Percentiles rank a stretch among this genome's conserved stretches.
These are phyloP conservation scores for Cyclostephanos invisitatus DNA, from an alignment of 108 stramenopile genomes.

Conservation along the genomic window DNA sequence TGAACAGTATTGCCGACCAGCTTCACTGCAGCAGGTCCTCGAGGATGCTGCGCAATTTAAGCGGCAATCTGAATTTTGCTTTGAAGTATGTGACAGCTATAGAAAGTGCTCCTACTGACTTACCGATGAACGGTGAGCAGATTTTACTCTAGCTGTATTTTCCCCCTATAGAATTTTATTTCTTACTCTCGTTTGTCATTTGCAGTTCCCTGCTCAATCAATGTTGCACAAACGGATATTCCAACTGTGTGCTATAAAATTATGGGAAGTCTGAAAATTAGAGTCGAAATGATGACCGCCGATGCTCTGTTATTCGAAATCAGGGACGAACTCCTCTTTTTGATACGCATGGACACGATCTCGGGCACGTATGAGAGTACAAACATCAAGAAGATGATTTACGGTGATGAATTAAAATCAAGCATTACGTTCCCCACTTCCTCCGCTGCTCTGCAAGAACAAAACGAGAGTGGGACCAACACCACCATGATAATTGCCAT, in stretches of 20 bases:
- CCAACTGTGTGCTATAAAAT: slow-evolving; percentile 38
- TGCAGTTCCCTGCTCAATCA: slow-evolving; percentile 32
- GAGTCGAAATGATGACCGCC: slow-evolving; percentile 20
- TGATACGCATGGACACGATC: slow-evolving; percentile 33
- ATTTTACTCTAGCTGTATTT: background rate
- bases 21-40: slow-evolving; percentile 19
- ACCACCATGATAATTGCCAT: slow-evolving; percentile 22
- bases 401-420: slow-evolving; percentile 18
- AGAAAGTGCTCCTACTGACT: slow-evolving; percentile 18
- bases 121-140: slow-evolving; percentile 11
- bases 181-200: background rate
- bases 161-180: background rate
- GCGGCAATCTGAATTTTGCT: background rate
- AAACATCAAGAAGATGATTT: slow-evolving; percentile 34
- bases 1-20: slow-evolving; percentile 22
- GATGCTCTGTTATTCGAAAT: background rate
- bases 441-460: background rate
- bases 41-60: slow-evolving; percentile 8
- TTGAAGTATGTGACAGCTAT: slow-evolving; percentile 20
- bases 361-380: slow-evolving; percentile 30
- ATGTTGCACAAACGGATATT: slow-evolving; percentile 11
- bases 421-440: slow-evolving; percentile 2
- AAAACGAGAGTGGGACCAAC: background rate
- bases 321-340: slow-evolving; percentile 23
- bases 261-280: slow-evolving; percentile 30